Conservation (phyloP, 2,329 filamentous ascomycete genomes). For the Thermochaetoides dissita region DNA sequence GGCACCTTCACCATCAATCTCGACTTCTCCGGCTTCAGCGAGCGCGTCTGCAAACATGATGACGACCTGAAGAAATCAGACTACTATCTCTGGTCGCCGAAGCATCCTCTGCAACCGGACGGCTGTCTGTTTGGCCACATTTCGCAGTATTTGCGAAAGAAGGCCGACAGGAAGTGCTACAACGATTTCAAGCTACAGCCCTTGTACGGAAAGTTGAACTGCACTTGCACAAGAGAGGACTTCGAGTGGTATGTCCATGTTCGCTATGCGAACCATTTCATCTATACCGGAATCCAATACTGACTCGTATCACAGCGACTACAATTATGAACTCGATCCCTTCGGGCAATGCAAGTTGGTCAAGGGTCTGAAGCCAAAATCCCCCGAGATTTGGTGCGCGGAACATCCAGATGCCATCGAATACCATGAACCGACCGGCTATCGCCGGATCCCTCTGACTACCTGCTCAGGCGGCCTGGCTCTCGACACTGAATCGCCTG, state of each 20-base stretch:
- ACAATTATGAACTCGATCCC: slow-evolving; percentile 72
- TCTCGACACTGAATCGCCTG: slow-evolving; percentile 50
- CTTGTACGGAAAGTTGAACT: slow-evolving; percentile 62
- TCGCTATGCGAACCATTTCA: too few species aligned
- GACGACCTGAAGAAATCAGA: slow-evolving; percentile 42
- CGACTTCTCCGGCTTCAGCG: slow-evolving; percentile 72
- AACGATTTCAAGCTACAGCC: slow-evolving; percentile 61
- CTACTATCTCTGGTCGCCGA: slow-evolving; percentile 78
- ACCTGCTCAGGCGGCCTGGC: slow-evolving; percentile 69
- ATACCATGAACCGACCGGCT: slow-evolving; percentile 76
- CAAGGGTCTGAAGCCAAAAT: slow-evolving; percentile 49
- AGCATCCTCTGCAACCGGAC: slow-evolving; percentile 62
- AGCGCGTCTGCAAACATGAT: slow-evolving; percentile 58
- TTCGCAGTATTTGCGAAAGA: slow-evolving; percentile 83
- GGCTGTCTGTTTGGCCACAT: slow-evolving; percentile 89
- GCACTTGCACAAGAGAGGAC: slow-evolving; percentile 69
- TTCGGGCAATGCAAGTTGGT: slow-evolving; percentile 71
- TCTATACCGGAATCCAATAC: too few species aligned
- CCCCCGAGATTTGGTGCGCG: slow-evolving; percentile 36
- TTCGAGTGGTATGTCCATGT: slow-evolving; percentile 66
- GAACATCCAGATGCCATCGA: slow-evolving; percentile 55
- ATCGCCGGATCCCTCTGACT: slow-evolving; percentile 76
- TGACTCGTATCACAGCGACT: slow-evolving; percentile 47
- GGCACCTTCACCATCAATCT: slow-evolving; percentile 64
- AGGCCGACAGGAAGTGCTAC: slow-evolving; percentile 62